Conservation (phyloP, 164 flowering plant genomes). For the Protea cynaroides region DNA sequence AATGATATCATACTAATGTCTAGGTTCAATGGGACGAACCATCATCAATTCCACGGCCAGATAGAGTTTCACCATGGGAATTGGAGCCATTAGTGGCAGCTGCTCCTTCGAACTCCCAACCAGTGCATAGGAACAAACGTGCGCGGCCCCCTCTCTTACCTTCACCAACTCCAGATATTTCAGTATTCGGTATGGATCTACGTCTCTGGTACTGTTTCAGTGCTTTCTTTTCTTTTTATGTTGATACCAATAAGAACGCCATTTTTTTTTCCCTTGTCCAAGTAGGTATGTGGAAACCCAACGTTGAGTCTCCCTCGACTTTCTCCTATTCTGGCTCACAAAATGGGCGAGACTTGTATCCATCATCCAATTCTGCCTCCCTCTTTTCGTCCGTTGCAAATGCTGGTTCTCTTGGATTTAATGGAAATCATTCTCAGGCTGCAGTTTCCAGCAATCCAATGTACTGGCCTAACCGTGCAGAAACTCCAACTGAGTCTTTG, state of each 20-base stretch:
- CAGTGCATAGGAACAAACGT: conserved; percentile 65
- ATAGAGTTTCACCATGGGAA: conserved; percentile 93
- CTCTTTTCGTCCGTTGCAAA: conserved; percentile 37
- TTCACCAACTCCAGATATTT: conserved; percentile 43
- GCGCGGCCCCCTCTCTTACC: conserved; percentile 64
- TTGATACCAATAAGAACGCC: neutral
- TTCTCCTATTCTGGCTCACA: conserved; percentile 47
- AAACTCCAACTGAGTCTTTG: conserved; percentile 40
- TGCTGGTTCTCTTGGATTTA: conserved; percentile 27
- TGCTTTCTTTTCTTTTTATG: neutral
- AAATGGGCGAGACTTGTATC: conserved; percentile 42
- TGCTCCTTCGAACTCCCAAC: conserved; percentile 45
- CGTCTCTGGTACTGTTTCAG: neutral
- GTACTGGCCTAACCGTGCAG: conserved; percentile 42
- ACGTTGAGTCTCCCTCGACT: conserved; percentile 35
- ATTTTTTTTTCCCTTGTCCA: neutral
- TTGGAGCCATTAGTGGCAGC: conserved; percentile 75
- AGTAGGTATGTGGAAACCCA: conserved; percentile 64
- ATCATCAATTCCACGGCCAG: conserved; percentile 72
- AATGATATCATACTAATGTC: neutral
- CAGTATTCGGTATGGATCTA: conserved; percentile 41
- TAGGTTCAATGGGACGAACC: conserved; percentile 99
- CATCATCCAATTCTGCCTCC: conserved; percentile 36
- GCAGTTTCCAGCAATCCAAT: conserved; percentile 40
- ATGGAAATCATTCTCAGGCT: conserved; percentile 29